A percentile compares a stretch with the other conserved stretches of the same genome.
Evolutionary conservation across 768 basidiomycete genomes (phyloP).

Genomic region (Amanita subjunquillea): DNA sequence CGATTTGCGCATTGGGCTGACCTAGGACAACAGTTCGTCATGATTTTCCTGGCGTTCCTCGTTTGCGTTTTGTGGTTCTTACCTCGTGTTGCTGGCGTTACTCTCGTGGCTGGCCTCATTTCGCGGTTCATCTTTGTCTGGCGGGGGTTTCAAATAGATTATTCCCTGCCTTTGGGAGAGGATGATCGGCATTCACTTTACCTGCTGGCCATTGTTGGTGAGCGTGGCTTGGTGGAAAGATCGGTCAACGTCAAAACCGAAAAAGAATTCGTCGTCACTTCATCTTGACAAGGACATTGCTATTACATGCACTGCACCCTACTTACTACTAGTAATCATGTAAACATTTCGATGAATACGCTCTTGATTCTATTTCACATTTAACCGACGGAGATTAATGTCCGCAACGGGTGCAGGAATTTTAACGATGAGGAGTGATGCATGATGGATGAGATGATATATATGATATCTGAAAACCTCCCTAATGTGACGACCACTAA

Average conservation of each 20-base stretch:
- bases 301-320: too few relatives aligned
- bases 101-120: slow-evolving; percentile 15
- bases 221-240: background rate
- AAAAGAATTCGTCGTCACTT: background rate
- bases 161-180: slow-evolving; percentile 24
- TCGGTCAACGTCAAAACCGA: background rate
- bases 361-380: background rate
- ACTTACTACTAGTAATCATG: background rate
- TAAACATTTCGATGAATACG: background rate
- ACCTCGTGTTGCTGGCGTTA: slow-evolving; percentile 13
- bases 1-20: slow-evolving; percentile 33
- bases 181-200: slow-evolving; percentile 31
- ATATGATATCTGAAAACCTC: too few relatives aligned
- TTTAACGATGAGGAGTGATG: too few relatives aligned
- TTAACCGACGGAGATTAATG: too few relatives aligned
- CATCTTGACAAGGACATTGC: too few relatives aligned
- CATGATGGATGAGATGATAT: too few relatives aligned
- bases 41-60: slow-evolving; percentile 24
- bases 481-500: too few relatives aligned
- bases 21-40: slow-evolving; percentile 25
- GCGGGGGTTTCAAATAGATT: slow-evolving; percentile 25
- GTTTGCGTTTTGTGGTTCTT: slow-evolving; percentile 17
- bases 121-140: slow-evolving; percentile 23
- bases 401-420: too few relatives aligned
- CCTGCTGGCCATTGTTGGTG: slow-evolving; percentile 14